Conservation (phyloP, 331 rosid species). For the Saraca asoca region DNA sequence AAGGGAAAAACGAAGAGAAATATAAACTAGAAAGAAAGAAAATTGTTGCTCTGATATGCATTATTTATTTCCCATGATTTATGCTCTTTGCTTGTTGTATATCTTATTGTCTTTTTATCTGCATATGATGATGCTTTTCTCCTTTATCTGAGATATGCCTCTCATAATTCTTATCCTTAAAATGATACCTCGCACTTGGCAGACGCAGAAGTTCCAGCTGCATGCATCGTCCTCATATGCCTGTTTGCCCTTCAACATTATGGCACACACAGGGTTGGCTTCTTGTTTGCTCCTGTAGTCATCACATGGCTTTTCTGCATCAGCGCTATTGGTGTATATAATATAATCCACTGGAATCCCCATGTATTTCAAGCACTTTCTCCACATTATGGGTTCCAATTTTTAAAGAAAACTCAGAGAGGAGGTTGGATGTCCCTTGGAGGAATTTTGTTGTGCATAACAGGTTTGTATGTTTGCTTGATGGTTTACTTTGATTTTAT, state of each 20-base stretch:
- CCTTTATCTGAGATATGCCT: slow-evolving; percentile 13
- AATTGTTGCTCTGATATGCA: not conserved
- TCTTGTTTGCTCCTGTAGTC: slow-evolving; percentile 46
- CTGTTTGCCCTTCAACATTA: slow-evolving; percentile 43
- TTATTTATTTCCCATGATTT: slow-evolving; percentile 7
- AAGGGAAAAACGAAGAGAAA: slow-evolving; percentile 12
- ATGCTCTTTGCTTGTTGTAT: slow-evolving; percentile 5
- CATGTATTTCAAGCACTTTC: slow-evolving; percentile 39
- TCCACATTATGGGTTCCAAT: slow-evolving; percentile 38
- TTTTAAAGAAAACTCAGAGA: slow-evolving; percentile 36
- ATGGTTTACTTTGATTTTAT: slow-evolving; percentile 22
- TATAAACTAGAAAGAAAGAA: not conserved
- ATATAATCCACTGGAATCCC: slow-evolving; percentile 41
- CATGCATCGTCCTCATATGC: slow-evolving; percentile 36
- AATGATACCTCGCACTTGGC: slow-evolving; percentile 26
- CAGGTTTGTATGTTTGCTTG: slow-evolving; percentile 35
- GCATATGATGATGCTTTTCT: slow-evolving; percentile 14
- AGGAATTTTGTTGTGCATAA: slow-evolving; percentile 44
- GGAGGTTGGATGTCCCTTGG: slow-evolving; percentile 48
- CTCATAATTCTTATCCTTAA: slow-evolving; percentile 7
- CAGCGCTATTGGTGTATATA: slow-evolving; percentile 41
- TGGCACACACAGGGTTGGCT: slow-evolving; percentile 47
- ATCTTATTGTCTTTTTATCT: slow-evolving; percentile 13
- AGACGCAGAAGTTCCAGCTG: slow-evolving; percentile 44
- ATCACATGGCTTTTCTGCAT: slow-evolving; percentile 44